Evolutionary conservation across 2,329 filamentous ascomycete species (phyloP).

Genomic region (Westerdykella sp.): DNA sequence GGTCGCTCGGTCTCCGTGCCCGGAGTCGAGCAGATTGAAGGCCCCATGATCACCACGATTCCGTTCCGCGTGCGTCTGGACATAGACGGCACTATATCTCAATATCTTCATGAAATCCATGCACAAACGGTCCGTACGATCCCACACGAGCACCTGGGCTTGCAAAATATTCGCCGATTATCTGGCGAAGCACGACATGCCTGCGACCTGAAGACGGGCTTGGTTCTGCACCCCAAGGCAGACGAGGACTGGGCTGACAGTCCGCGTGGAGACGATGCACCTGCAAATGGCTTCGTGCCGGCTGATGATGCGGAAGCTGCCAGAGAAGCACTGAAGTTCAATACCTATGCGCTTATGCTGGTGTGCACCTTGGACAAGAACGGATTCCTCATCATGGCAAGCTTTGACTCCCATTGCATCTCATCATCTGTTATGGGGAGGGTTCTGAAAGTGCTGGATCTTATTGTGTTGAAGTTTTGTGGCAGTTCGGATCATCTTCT

Average conservation of each 20-base stretch:
- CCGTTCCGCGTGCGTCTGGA: conserved; percentile 49
- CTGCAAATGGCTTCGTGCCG: conserved; percentile 50
- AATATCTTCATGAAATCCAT: conserved; percentile 54
- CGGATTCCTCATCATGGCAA: conserved; percentile 55
- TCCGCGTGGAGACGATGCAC: conserved; percentile 20
- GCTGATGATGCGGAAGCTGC: conserved; percentile 53
- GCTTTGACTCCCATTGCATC: conserved; percentile 59
- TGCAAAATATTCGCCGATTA: conserved; percentile 52
- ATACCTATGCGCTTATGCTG: conserved; percentile 57
- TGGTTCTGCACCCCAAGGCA: conserved; percentile 36
- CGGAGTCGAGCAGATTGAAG: conserved; percentile 50
- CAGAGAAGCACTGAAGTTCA: conserved; percentile 53
- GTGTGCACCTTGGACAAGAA: conserved; percentile 55
- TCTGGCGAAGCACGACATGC: conserved; percentile 30
- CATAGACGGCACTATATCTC: conserved; percentile 38
- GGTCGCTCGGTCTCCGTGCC: conserved; percentile 46
- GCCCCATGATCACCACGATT: conserved; percentile 56
- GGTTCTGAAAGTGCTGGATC: conserved; percentile 48
- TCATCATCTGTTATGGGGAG: conserved; percentile 47
- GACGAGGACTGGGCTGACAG: conserved; percentile 16
- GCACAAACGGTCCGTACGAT: conserved; percentile 53
- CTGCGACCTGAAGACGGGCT: conserved; percentile 31
- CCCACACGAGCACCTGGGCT: conserved; percentile 58
- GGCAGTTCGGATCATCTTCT: conserved; percentile 31
- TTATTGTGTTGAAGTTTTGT: conserved; percentile 48